Evolutionary conservation across 345 rosid genomes (phyloP).

Genomic region (Salix purpurea): DNA sequence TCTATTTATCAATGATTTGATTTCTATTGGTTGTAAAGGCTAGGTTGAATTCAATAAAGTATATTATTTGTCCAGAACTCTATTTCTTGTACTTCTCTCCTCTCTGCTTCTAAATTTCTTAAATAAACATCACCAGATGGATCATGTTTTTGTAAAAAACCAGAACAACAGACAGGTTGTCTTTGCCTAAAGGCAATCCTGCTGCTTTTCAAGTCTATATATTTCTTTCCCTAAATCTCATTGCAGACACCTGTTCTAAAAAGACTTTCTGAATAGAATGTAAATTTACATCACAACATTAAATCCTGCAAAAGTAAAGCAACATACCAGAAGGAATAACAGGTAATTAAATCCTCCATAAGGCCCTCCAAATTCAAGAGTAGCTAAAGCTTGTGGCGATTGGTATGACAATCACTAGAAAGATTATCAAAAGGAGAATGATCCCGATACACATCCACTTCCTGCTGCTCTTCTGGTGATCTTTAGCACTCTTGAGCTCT

Average conservation of each 20-base stretch:
- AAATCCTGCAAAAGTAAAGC: background rate
- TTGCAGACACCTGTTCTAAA: background rate
- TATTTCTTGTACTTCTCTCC: too few species aligned
- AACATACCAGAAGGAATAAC: constrained; percentile 29
- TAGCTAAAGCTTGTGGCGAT: constrained; percentile 66
- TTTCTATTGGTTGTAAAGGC: background rate
- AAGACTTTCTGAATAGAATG: background rate
- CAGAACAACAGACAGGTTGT: too few species aligned
- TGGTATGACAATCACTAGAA: constrained; percentile 68
- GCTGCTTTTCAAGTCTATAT: background rate
- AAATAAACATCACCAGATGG: too few species aligned
- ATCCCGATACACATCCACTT: constrained; percentile 75
- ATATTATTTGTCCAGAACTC: too few species aligned
- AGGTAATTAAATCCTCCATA: constrained; percentile 38
- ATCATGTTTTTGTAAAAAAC: too few species aligned
- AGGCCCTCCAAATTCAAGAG: constrained; percentile 39
- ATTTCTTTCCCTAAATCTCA: background rate
- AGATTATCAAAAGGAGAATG: constrained; percentile 57
- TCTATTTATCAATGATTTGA: too few species aligned
- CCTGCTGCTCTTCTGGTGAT: constrained; percentile 67
- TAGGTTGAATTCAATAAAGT: background rate
- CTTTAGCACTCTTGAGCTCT: constrained; percentile 65
- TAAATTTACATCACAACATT: background rate
- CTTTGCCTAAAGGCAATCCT: too few species aligned
- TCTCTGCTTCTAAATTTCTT: too few species aligned